Conservation (phyloP, 176 grass and related monocot genomes). For the Hordeum vulgare region DNA sequence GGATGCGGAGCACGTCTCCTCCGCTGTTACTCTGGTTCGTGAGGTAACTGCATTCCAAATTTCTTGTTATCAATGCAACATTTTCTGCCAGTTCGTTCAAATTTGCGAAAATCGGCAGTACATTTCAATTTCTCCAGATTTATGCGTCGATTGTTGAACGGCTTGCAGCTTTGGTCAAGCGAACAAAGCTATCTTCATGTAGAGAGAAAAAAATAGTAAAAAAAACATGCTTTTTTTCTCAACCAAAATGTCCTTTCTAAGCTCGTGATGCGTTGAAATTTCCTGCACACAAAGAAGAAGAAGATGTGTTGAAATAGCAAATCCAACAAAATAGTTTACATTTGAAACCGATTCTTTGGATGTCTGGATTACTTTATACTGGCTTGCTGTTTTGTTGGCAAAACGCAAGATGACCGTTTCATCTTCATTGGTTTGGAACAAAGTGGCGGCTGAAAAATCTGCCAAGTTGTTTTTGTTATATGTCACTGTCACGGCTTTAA, state of each 20-base stretch:
- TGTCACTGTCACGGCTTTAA: slow-evolving; percentile 17
- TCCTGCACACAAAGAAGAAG: too few relatives aligned
- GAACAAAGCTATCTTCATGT: background rate
- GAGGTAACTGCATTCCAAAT: slow-evolving; percentile 35
- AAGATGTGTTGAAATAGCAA: background rate
- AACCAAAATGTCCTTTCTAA: background rate
- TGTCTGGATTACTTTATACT: background rate
- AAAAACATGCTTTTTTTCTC: background rate
- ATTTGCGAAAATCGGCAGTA: background rate
- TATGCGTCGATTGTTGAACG: background rate
- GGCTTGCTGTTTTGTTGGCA: background rate
- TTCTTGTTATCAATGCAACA: background rate
- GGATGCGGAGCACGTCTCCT: slow-evolving; percentile 29
- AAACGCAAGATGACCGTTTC: slow-evolving; percentile 4
- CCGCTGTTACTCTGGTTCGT: slow-evolving; percentile 10
- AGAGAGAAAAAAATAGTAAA: too few relatives aligned
- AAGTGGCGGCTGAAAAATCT: slow-evolving; percentile 3
- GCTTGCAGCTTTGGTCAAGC: background rate
- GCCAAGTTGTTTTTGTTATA: background rate
- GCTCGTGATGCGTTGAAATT: background rate
- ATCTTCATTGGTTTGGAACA: slow-evolving; percentile 9
- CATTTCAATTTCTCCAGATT: background rate
- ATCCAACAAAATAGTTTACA: background rate
- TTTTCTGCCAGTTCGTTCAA: background rate
- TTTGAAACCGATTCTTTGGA: background rate